Conservation (phyloP, 192 early-diverging fungal species). For the Piromyces finnis region DNA sequence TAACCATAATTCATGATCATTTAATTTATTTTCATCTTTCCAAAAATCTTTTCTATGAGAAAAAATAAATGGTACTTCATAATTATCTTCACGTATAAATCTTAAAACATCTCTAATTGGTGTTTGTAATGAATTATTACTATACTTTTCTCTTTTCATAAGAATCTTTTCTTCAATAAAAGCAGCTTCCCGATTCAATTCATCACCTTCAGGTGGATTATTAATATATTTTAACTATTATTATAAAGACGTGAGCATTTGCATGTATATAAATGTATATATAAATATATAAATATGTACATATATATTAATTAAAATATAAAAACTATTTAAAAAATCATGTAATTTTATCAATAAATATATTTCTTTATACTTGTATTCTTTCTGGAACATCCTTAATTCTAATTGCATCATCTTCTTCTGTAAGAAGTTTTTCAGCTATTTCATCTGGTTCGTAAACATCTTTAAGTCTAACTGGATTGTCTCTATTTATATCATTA, state of each 20-base stretch:
- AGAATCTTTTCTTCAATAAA: neutral
- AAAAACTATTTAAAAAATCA: no score
- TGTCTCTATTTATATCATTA: slow-evolving; percentile 4
- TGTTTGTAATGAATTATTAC: slow-evolving; percentile 5
- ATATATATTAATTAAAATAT: no score
- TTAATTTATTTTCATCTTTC: slow-evolving; percentile 24
- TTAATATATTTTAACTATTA: neutral
- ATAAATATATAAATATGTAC: no score
- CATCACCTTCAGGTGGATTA: neutral
- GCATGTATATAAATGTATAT: no score
- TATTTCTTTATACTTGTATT: slow-evolving; percentile 43
- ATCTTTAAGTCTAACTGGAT: slow-evolving; percentile 1
- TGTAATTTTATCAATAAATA: neutral
- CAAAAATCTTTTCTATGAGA: slow-evolving; percentile 71
- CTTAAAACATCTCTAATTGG: slow-evolving; percentile 33
- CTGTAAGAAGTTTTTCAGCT: slow-evolving; percentile 75
- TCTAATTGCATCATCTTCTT: slow-evolving; percentile 76
- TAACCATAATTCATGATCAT: slow-evolving; percentile 1
- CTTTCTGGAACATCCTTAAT: slow-evolving; percentile 80
- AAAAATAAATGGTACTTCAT: slow-evolving; percentile 82
- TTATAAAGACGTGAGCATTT: no score
- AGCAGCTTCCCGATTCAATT: neutral
- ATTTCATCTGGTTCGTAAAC: slow-evolving; percentile 72
- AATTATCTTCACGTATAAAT: slow-evolving; percentile 46
- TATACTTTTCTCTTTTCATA: neutral